Percentiles rank a stretch among this genome's conserved stretches.
Conservation (phyloP, 192 early-diverging fungal genomes). For the Coemansia sp. region DNA sequence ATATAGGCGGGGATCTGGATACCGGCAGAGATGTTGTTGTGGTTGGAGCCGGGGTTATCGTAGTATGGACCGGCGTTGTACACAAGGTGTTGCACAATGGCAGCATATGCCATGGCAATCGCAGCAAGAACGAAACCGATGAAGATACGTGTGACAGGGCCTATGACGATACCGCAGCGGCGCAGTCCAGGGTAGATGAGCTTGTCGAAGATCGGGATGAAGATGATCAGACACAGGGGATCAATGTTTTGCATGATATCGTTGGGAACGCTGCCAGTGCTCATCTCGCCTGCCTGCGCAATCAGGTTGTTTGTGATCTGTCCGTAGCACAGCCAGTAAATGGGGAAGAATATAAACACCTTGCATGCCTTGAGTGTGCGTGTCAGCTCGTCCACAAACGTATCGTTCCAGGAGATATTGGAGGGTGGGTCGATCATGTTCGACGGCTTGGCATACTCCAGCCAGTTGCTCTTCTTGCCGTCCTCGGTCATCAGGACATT, state of each 20-base stretch:
- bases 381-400: slow-evolving; percentile 35
- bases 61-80: slow-evolving; percentile 61
- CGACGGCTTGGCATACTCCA: slow-evolving; percentile 34
- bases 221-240: slow-evolving; percentile 65
- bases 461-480: slow-evolving; percentile 14
- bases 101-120: slow-evolving; percentile 61
- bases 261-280: slow-evolving; percentile 58
- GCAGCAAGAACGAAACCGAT: slow-evolving; percentile 65
- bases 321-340: slow-evolving; percentile 54
- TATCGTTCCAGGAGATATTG: slow-evolving; percentile 15
- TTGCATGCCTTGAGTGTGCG: slow-evolving; percentile 31
- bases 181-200: slow-evolving; percentile 62
- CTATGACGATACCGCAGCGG: slow-evolving; percentile 53
- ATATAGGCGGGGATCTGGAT: slow-evolving; percentile 62
- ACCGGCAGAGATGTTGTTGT: slow-evolving; percentile 60
- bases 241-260: slow-evolving; percentile 71
- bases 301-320: slow-evolving; percentile 67
- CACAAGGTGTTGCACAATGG: slow-evolving; percentile 62
- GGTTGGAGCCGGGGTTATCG: slow-evolving; percentile 38
- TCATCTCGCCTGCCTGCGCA: slow-evolving; percentile 62
- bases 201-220: slow-evolving; percentile 70
- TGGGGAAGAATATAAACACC: slow-evolving; percentile 39
- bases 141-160: slow-evolving; percentile 65
- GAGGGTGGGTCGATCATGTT: slow-evolving; percentile 11
- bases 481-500: background rate